Evolutionary conservation across 805 yeast genomes (phyloP), one percentile per base, ranked within the genome.

Genomic region (Candida tammaniensis): DNA sequence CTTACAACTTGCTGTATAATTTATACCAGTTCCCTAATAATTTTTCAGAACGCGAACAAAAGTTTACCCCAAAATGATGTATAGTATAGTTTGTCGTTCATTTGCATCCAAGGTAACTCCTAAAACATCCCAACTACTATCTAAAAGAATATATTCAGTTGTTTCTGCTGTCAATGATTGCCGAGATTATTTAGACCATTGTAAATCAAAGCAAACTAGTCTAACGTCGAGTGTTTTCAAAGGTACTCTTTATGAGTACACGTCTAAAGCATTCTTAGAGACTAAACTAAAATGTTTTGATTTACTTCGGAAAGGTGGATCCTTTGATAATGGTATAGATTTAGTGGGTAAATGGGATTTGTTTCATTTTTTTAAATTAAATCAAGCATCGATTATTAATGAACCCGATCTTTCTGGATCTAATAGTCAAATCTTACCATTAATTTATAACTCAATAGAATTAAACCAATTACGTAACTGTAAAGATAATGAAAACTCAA

Each of bases 251-350:
- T 78, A 77, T 44, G 85, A 78, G 42, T 52, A 74, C 13, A 49
- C 64, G 2, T 60, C 70, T 17, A 59, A 68, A 41, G 56, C 57
- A 4, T 56, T 64, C 22, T 52, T 78, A 4, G 58, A 61, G 37
- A 31, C 54, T 1, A 44, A 52, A n/a, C 57, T 76, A 17, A 51
- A 61, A 13, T 59, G 74, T 27, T 44, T 48, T 11, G 49, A 61
- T 21, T 36, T 76, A 29, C 40, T 59, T 1, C 68, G 74, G 26
- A 67, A 62, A 24, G 84, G 84, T 1, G 80, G 82, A 1, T 60
- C 76, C 1, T 66, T 68, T 31, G 84, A 78, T 44, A 63, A 70
- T 33, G 84, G 84, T 0, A 57, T 78, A 4, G 84, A 78, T 47
- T 49, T 78, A 4, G 48, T 71, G 14, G 82, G 81, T 0, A 58